Base-by-base conservation (phyloP, 257 asterid species). In the Penstemon newberryi region DNA sequence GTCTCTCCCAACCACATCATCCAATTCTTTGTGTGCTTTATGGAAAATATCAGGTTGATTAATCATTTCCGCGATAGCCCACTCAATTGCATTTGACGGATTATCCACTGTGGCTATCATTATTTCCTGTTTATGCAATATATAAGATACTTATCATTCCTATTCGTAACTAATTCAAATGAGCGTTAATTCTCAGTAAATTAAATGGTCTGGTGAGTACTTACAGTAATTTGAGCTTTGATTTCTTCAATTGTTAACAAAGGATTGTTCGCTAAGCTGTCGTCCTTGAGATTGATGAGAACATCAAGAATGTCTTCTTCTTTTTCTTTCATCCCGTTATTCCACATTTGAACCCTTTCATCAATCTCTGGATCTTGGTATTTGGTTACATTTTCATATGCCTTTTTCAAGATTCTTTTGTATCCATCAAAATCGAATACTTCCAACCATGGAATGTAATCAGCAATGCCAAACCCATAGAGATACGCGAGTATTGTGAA, bases 281-380 rank as follows among this genome's bases (percentile, higher is more conserved):
- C 12, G 13, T 71, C 65, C 50, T 63, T 63, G 12, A 63, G 43
- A 4, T 44, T 63, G 11, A 72, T 72, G 4, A 72, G 6, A 38
- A 63, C 71, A 37, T 72, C 76, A 19, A 72, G 64, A 41, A 72
- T 13, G 40, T 72, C 76, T 6, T 56, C 70, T 55, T 63, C 60
- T 6, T 56, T 43, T 0, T 6, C 36, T 55, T 15, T 72, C 11
- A 37, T n/a, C 8, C 71, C 76, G n/a, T 18, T 72, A 38, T 15
- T 40, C 76, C 76, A 72, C 33, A 55, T 72, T 0, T 64, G 5
- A n/a, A 64, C 15, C 60, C 71, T 56, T 11, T 63, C n/a, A 15
- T 72, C 38, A 54, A 72, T 45, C 46, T 55, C 66, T 1, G 60
- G 60, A 56, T 72, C 71, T 5, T 72, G 59, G 6, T 44, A 15